Base-by-base conservation (phyloP, 805 yeast species). In the Wickerhamiella cacticola region DNA sequence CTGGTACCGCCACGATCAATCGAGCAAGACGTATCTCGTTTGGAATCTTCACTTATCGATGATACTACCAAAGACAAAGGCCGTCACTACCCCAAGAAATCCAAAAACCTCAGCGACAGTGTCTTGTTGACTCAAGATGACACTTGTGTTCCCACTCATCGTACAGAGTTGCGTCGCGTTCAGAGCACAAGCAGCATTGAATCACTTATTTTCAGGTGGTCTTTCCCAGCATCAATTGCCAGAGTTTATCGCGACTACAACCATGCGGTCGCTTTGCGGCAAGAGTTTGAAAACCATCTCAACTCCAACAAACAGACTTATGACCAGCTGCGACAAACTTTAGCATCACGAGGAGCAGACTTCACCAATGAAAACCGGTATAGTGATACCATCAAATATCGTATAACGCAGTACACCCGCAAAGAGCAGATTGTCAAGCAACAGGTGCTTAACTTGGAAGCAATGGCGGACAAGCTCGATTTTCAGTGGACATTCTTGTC, bases 401-500 rank as follows among this genome's bases (percentile, higher is more conserved):
- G 56, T 51, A 41, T 52, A 12, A 44, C 48, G 10, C 54, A 57
- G 16, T 34, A 52, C 5, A 34, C 48, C 6, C 56, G 58, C 44
- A 56, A 53, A 35, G 54, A 54, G 43, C 59, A 58, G 23, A 46
- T 53, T 5, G 58, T 54, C 33, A 45, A 41, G 26, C 52, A 71
- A 12, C 61, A 66, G 6, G 58, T 63, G 24, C 73, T 71, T 50
- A 81, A 78, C 50, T 64, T 78, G 15, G 74, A 73, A 45, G 72
- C 79, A 7, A 63, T 76, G 45, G 72, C 75, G 28, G 78, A 83
- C 19, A 55, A 59, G 2, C 68, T 82, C 45, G 75, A 76, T 54
- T 82, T 82, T 59, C 89, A 82, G 57, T 65, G 78, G 40, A 63
- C 82, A 18, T 65, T 79, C 36, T 61, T 82, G 25, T 71, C 71